Percentiles rank a stretch among this genome's conserved stretches.
Conservation (phyloP, 176 grass and related monocot genomes). For the Elymus sibiricus region DNA sequence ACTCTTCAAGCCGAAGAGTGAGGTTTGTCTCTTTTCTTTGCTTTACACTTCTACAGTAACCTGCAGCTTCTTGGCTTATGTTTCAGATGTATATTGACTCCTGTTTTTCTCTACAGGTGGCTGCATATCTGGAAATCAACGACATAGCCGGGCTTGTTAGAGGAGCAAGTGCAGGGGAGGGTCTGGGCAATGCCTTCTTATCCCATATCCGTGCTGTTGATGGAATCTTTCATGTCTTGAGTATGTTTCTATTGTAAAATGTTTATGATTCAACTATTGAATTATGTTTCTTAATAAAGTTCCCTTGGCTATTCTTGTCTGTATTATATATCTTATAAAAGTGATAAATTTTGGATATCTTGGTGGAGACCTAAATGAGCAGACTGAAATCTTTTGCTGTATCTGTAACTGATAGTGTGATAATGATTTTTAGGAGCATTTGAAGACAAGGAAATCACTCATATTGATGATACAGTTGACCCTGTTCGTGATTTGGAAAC, state of each 20-base stretch:
- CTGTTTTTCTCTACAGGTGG: conserved; percentile 52
- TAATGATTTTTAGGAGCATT: conserved; percentile 74
- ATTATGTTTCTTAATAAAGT: not conserved
- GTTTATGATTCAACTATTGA: not conserved
- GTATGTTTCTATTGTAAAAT: conserved; percentile 46
- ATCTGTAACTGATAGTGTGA: conserved; percentile 1
- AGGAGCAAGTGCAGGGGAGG: conserved; percentile 89
- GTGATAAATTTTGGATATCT: not conserved
- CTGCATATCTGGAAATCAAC: conserved; percentile 89
- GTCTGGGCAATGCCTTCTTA: conserved; percentile 87
- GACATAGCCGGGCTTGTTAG: conserved; percentile 96
- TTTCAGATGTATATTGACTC: conserved; percentile 2
- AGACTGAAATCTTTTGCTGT: not conserved
- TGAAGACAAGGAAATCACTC: conserved; percentile 89
- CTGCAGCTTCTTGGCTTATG: not conserved
- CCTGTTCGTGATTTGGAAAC: conserved; percentile 98
- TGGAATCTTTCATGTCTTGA: conserved; percentile 98
- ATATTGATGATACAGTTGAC: conserved; percentile 92
- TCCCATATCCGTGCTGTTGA: conserved; percentile 98
- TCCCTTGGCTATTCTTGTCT: not conserved
- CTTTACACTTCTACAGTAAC: not conserved
- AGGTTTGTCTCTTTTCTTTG: conserved; percentile 49
- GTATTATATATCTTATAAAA: not conserved
- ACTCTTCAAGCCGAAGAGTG: conserved; percentile 91
- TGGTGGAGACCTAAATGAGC: not conserved